Percentiles rank a stretch among this genome's conserved stretches.
Evolutionary conservation across 352 stramenopile genomes (phyloP).

Genomic region (Pythium rishiriense): DNA sequence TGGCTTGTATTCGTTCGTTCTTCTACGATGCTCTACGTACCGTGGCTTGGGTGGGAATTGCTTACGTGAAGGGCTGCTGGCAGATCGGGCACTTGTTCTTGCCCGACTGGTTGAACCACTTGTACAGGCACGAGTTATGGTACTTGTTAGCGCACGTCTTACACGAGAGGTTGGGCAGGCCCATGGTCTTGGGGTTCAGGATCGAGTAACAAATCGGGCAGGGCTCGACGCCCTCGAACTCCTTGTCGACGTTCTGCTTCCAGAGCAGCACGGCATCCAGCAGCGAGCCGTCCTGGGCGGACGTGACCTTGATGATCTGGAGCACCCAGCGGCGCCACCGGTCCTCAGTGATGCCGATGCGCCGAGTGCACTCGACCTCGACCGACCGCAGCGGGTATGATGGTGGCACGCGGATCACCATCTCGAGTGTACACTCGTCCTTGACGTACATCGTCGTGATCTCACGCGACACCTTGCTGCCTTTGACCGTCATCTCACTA

Average conservation of each 20-base stretch:
- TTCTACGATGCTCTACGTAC: background rate
- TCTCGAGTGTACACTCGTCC: conserved; percentile 90
- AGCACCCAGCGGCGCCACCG: conserved; percentile 92
- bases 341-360: conserved; percentile 89
- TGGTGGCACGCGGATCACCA: conserved; percentile 86
- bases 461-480: conserved; percentile 83
- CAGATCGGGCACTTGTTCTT: conserved; percentile 94
- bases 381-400: conserved; percentile 90
- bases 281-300: conserved; percentile 88
- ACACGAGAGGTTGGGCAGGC: conserved; percentile 84
- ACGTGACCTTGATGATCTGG: conserved; percentile 91
- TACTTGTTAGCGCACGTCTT: conserved; percentile 94
- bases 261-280: conserved; percentile 91
- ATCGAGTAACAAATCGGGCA: conserved; percentile 94
- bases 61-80: conserved; percentile 86
- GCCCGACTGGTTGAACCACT: conserved; percentile 93
- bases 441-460: conserved; percentile 93
- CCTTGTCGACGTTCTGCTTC: conserved; percentile 92
- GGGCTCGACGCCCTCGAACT: conserved; percentile 91
- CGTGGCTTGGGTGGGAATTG: background rate
- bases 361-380: conserved; percentile 90
- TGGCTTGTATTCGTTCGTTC: background rate
- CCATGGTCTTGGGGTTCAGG: conserved; percentile 90
- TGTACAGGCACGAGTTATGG: conserved; percentile 93
- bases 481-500: conserved; percentile 85